A percentile compares a stretch with the other conserved stretches of the same genome.
Conservation (phyloP, 495 filamentous ascomycete genomes). For the Penicillium egyptiacum region DNA sequence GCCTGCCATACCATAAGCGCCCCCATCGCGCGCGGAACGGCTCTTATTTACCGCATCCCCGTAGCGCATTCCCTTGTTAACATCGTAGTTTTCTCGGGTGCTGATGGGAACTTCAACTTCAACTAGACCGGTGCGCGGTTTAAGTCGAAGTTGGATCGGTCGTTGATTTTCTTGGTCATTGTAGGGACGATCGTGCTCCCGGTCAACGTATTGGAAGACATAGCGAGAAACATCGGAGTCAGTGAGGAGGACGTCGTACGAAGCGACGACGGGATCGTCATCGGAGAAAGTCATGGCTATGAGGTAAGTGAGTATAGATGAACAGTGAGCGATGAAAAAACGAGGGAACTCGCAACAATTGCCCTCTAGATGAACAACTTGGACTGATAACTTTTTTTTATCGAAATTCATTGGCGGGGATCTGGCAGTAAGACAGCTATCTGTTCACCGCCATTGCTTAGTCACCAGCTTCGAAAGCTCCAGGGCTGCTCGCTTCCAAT, state of each 20-base stretch:
- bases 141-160: constrained; percentile 63
- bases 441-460: not conserved
- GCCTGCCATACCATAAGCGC: constrained; percentile 57
- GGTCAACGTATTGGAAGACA: constrained; percentile 70
- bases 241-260: constrained; percentile 63
- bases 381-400: constrained; percentile 10
- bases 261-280: constrained; percentile 56
- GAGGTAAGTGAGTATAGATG: not conserved
- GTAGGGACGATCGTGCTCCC: constrained; percentile 53
- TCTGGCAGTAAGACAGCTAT: not conserved
- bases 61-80: constrained; percentile 61
- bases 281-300: constrained; percentile 29
- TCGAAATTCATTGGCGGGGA: constrained; percentile 10
- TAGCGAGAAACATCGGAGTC: constrained; percentile 51
- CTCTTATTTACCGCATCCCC: constrained; percentile 64
- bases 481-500: too few relatives aligned
- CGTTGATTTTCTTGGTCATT: constrained; percentile 51
- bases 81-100: constrained; percentile 61
- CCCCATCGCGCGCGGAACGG: constrained; percentile 52
- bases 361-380: not conserved
- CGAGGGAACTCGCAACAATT: not conserved
- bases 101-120: constrained; percentile 73
- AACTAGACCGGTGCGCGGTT: constrained; percentile 65
- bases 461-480: too few relatives aligned
- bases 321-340: not conserved